phyloP scores from a whole-genome alignment of 371 early-diverging fungal species.

The Catenaria anguillulae region DNA sequence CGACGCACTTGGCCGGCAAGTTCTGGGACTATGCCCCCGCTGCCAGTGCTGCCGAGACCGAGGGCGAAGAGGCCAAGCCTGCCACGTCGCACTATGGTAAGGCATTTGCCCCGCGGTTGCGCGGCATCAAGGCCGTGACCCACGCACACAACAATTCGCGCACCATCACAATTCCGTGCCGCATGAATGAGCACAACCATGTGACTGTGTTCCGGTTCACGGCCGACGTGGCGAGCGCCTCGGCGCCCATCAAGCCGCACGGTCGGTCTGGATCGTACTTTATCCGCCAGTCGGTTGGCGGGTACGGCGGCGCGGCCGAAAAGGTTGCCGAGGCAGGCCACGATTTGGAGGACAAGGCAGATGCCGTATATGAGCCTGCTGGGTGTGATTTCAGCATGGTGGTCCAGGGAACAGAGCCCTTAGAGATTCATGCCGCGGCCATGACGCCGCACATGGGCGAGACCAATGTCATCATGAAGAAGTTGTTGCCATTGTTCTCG shows the following conservation, averaged over 20 bases:
- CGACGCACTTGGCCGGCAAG: background rate
- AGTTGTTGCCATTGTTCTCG: background rate
- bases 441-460: background rate
- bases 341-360: background rate
- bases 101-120: background rate
- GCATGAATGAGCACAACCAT: background rate
- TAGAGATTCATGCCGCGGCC: background rate
- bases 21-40: background rate
- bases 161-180: constrained; percentile 5
- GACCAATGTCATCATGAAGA: background rate
- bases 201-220: constrained; percentile 1
- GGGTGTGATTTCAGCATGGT: background rate
- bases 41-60: background rate
- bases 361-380: background rate
- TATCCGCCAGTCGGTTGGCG: background rate
- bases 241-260: background rate
- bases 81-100: background rate
- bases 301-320: background rate
- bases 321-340: background rate
- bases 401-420: background rate
- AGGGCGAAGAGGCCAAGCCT: background rate
- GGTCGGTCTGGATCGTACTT: background rate
- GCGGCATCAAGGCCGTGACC: background rate
- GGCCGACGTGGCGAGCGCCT: background rate
- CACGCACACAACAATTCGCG: background rate